Evolutionary conservation across 2,329 filamentous ascomycete species (phyloP), one percentile per base, ranked within the genome.

Genomic region (Phialocephala subalpina): DNA sequence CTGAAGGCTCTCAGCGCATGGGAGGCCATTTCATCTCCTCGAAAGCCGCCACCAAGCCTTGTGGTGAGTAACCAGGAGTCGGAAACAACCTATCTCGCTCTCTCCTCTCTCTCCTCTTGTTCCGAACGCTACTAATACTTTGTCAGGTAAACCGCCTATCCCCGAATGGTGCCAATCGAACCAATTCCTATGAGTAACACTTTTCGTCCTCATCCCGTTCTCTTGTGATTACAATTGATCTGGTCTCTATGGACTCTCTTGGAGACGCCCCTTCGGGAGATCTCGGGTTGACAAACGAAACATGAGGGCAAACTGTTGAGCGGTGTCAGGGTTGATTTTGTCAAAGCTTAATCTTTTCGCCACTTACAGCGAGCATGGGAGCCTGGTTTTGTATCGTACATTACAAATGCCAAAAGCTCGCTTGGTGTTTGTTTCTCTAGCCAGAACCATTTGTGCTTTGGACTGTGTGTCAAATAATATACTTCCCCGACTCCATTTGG

Each of bases 401-500:
- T n/a, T n/a, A n/a, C n/a, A n/a, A n/a, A n/a, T 73, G 22, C 72
- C 64, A 58, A 76, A 72, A 0, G 67, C 47, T 76, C 74, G 0
- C 58, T 47, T 3, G 62, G 61, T 2, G 57, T 73, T 52, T 73
- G 72, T 35, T 72, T 68, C 5, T 69, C 63, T 3, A 75, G 62
- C 72, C 72, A 76, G 62, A 65, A 75, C 73, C 71, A 74, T 52
- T 69, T 58, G 40, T 75, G 73, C 2, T 68, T 64, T 25, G 66
- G 66, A 42, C 70, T 73, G 52, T 71, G 62, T 16, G 62, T 69
- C 14, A 73, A 40, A 45, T 74, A 76, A 36, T 73, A 75, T 3
- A 74, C 67, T 53, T 75, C 74, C 2, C 72, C 72, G 0, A 68
- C 64, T 12, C 62, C 36, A 29, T 69, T 55, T 20, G 73, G 73